Evolutionary conservation across 202 grass and related monocot species (phyloP).

Genomic region (Schoenoplectus tabernaemontani): DNA sequence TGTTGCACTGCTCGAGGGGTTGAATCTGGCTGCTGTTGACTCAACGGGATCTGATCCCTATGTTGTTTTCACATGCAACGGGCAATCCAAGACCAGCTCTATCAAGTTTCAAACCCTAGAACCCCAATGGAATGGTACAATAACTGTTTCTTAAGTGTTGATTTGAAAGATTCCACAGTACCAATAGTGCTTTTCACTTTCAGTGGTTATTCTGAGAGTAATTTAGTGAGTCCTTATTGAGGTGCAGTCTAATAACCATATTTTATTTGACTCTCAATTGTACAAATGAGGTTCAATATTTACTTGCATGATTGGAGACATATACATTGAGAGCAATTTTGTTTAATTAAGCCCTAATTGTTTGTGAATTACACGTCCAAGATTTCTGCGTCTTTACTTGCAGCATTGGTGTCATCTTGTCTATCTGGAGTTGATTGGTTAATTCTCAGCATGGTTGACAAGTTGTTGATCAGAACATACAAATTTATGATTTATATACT

Average conservation of each 20-base stretch:
- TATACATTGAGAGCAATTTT: neutral
- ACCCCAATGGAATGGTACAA: slow-evolving; percentile 95
- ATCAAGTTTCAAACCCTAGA: slow-evolving; percentile 87
- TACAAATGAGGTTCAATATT: neutral
- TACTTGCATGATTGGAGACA: slow-evolving; percentile 4
- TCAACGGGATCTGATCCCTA: slow-evolving; percentile 87
- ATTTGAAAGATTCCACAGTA: neutral
- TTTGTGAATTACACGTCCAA: neutral
- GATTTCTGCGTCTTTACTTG: neutral
- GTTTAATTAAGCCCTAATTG: neutral
- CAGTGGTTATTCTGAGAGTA: neutral
- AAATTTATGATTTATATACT: slow-evolving; percentile 7
- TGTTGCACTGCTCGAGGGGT: slow-evolving; percentile 76
- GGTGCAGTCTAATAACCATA: neutral
- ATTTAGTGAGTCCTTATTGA: neutral
- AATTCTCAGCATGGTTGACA: neutral
- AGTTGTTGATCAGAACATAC: slow-evolving; percentile 15
- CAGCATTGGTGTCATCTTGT: neutral
- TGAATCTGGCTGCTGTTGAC: slow-evolving; percentile 62
- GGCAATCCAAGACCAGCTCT: slow-evolving; percentile 80
- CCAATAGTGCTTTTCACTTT: neutral
- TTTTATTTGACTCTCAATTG: neutral
- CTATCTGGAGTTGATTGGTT: neutral
- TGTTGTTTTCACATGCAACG: slow-evolving; percentile 93
- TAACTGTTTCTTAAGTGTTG: neutral